Evolutionary conservation across 805 yeast genomes (phyloP).

Genomic region (Yamadazyma endophytica): DNA sequence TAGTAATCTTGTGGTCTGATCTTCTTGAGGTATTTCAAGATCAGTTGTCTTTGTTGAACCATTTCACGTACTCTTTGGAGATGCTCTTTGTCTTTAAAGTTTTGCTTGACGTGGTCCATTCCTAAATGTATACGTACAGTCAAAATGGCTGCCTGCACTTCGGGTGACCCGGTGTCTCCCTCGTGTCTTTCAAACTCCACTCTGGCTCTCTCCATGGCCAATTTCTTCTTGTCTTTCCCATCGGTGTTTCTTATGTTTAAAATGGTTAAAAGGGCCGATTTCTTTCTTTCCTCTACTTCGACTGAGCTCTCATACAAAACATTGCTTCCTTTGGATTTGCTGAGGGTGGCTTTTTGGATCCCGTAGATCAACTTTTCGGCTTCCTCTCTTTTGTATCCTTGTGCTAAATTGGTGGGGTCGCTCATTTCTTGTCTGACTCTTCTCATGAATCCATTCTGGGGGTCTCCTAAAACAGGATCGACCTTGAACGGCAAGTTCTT

Average conservation of each 20-base stretch:
- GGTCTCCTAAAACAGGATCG: slow-evolving; percentile 83
- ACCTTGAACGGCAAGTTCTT: slow-evolving; percentile 34
- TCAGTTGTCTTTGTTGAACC: slow-evolving; percentile 85
- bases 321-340: slow-evolving; percentile 28
- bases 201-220: slow-evolving; percentile 62
- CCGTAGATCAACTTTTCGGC: slow-evolving; percentile 76
- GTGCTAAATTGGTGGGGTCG: slow-evolving; percentile 55
- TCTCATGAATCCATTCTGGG: slow-evolving; percentile 59
- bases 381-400: slow-evolving; percentile 56
- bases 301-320: slow-evolving; percentile 24
- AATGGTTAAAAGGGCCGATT: slow-evolving; percentile 67
- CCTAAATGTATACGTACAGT: slow-evolving; percentile 77
- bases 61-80: slow-evolving; percentile 71
- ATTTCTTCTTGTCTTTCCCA: slow-evolving; percentile 50
- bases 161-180: slow-evolving; percentile 94
- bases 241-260: slow-evolving; percentile 69
- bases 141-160: slow-evolving; percentile 90
- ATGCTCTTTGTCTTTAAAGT: slow-evolving; percentile 69
- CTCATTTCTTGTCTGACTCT: slow-evolving; percentile 63
- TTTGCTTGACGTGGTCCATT: slow-evolving; percentile 63
- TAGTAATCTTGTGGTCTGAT: slow-evolving; percentile 78
- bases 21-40: slow-evolving; percentile 76
- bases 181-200: slow-evolving; percentile 77
- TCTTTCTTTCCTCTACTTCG: slow-evolving; percentile 48
- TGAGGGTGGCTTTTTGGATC: slow-evolving; percentile 60